These are phyloP conservation scores for Mycena metata DNA, from an alignment of 768 basidiomycete genomes.

Conservation along the genomic window DNA sequence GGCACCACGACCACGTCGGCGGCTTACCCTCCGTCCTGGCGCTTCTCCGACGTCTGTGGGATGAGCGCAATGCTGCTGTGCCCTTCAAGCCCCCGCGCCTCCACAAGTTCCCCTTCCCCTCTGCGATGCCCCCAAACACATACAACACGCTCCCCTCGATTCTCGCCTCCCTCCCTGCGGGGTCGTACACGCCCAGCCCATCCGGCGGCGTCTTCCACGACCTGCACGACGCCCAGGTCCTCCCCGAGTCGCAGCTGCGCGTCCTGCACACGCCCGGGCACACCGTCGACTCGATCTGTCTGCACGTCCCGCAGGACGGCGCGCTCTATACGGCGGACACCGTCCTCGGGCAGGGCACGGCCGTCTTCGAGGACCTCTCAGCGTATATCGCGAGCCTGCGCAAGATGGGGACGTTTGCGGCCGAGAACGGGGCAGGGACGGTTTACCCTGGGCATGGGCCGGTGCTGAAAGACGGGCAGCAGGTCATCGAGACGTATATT, in stretches of 20 bases:
- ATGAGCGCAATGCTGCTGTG: conserved; percentile 56
- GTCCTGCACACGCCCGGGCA: conserved; percentile 93
- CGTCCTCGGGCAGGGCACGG: conserved; percentile 90
- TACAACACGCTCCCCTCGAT: conserved; percentile 55
- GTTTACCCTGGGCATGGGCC: conserved; percentile 96
- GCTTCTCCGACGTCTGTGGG: conserved; percentile 77
- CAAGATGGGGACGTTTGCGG: conserved; percentile 64
- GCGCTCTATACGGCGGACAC: conserved; percentile 93
- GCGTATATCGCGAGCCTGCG: conserved; percentile 77
- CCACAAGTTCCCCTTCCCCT: conserved; percentile 80
- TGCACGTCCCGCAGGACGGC: conserved; percentile 76
- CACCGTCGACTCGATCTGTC: conserved; percentile 85
- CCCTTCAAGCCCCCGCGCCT: conserved; percentile 77
- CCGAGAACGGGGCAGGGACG: conserved; percentile 37
- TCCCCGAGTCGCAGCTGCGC: conserved; percentile 61
- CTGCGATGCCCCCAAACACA: conserved; percentile 39
- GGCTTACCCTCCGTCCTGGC: conserved; percentile 80
- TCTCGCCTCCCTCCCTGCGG: conserved; percentile 55
- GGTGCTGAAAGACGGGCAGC: conserved; percentile 72
- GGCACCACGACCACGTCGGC: conserved; percentile 88
- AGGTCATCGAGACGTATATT: conserved; percentile 79
- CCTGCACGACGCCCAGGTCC: conserved; percentile 66
- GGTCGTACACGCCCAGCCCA: conserved; percentile 60
- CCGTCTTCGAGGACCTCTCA: conserved; percentile 88
- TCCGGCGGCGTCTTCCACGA: conserved; percentile 67